Evolutionary conservation across 768 basidiomycete genomes (phyloP), one percentile per base, ranked within the genome.

Genomic region (Thelephora aurantiotincta): DNA sequence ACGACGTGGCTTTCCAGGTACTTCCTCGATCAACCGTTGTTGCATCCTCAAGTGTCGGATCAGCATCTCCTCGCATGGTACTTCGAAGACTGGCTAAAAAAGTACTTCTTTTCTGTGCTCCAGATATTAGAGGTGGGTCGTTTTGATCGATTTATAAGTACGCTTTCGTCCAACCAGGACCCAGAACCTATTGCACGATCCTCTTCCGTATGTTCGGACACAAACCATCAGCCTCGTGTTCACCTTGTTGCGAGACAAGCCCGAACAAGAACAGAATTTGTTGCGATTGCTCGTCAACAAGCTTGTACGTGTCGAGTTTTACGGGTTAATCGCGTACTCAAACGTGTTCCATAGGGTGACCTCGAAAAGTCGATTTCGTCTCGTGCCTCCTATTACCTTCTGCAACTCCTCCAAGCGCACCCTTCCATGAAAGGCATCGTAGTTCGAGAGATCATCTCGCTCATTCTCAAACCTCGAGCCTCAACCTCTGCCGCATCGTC

Each of bases 11-110:
- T 3, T 13, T 34, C 4, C 48, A 94, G 92, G 60, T 93, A 92
- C 61, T 87, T 94, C 58, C 82, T 87, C 6, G 92, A 94, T 58
- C 93, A 93, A 56, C 81, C 85, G 11, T 61, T 89, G 45, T 60
- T 67, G 1, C 80, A 82, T 59, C 72, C 77, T 0, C 63, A 65
- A 14, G 69, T 76, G 23, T 80, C 82, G 0, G 85, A 93, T 48
- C 69, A 76, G 45, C 77, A 87, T 59, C 64, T 97, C 0, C 56
- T 92, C 5, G 49, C 82, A 2, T 98, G 86, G 82, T 83, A 82
- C 51, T 98, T 96, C 61, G 96, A 99, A 62, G 94, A 98, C 56
- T 97, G 90, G 87, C 61, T 97, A 44, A 99, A 99, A 65, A 92
- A 91, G 53, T 98, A 83, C 62, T 97, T 96, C 67, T 98, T 94